Evolutionary conservation across 148 eudicot genomes (phyloP), one percentile per base, ranked within the genome.

Genomic region (Rhododendron molle): DNA sequence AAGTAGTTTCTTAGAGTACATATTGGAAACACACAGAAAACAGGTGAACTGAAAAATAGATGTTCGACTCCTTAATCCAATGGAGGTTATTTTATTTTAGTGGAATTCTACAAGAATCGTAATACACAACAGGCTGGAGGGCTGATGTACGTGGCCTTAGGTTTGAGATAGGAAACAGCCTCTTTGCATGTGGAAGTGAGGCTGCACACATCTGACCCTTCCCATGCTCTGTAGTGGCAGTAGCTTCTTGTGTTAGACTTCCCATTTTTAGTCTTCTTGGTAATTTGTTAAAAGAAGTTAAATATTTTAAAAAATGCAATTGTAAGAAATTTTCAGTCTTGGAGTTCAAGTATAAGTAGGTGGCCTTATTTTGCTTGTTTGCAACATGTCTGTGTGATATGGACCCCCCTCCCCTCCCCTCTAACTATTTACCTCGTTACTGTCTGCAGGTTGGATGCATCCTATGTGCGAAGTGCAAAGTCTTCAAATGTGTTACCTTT

Each of bases 401-500:
- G 34, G 54, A 32, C 34, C 13, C 15, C 52, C 0, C 54, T 1
- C 38, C 38, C 58, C 34, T n/a, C 36, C n/a, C 30, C 30, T 30
- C 36, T 81, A 60, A 34, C 43, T 85, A 2, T 50, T 46, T 14
- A 62, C 43, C 58, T 60, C 14, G 20, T 23, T 54, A 20, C 58
- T 80, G 50, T 7, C 56, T 89, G 91, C 93, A 95, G 98, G 81
- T 91, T 85, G 99, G 99, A 76, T 94, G 88, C 85, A 78, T 90
- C 67, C 87, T 95, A 84, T 96, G 99, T 80, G 76, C 95, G 40
- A 95, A 93, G 86, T 96, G 99, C 92, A 96, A 96, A 90, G 99
- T 96, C 50, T 96, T 90, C 91, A 96, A 91, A 87, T 96, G 99
- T 86, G 95, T 96, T 65, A 94, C 98, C n/a, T 95, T 96, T 85